Evolutionary conservation across 257 asterid species (phyloP).

Genomic region (Cynanchum wilfordii): DNA sequence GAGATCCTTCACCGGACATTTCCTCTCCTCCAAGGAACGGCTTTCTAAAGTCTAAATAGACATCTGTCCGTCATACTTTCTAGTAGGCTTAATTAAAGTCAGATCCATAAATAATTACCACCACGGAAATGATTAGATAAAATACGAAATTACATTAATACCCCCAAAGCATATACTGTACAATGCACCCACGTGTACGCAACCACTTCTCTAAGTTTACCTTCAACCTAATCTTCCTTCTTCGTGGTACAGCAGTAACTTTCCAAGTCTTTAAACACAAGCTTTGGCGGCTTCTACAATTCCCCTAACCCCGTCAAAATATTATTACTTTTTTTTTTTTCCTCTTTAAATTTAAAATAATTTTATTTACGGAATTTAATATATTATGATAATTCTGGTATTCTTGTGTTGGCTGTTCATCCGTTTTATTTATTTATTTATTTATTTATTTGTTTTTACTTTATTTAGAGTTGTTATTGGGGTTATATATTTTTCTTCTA

Average conservation of each 20-base stretch:
- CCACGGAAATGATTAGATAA: conserved; percentile 15
- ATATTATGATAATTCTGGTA: conserved; percentile 17
- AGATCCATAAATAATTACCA: conserved; percentile 9
- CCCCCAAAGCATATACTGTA: neutral
- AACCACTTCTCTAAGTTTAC: neutral
- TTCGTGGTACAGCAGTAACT: neutral
- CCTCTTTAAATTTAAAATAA: no score
- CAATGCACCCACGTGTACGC: neutral
- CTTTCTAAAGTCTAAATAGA: neutral
- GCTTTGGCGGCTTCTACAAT: conserved; percentile 25
- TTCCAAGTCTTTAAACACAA: conserved; percentile 8
- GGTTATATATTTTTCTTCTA: neutral
- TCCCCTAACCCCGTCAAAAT: neutral
- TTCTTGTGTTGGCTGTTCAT: conserved; percentile 43
- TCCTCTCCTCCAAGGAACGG: neutral
- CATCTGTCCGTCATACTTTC: conserved; percentile 6
- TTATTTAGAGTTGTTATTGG: neutral
- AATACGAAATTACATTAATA: neutral
- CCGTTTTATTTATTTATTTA: conserved; percentile 22
- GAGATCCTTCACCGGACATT: conserved; percentile 31
- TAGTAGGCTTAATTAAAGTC: no score
- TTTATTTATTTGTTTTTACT: conserved; percentile 12
- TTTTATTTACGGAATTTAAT: neutral
- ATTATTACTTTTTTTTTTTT: neutral
- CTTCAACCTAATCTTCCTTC: neutral